These are phyloP conservation scores for Phanerochaete sordida DNA, from an alignment of 768 basidiomycete species.

Conservation along the genomic window DNA sequence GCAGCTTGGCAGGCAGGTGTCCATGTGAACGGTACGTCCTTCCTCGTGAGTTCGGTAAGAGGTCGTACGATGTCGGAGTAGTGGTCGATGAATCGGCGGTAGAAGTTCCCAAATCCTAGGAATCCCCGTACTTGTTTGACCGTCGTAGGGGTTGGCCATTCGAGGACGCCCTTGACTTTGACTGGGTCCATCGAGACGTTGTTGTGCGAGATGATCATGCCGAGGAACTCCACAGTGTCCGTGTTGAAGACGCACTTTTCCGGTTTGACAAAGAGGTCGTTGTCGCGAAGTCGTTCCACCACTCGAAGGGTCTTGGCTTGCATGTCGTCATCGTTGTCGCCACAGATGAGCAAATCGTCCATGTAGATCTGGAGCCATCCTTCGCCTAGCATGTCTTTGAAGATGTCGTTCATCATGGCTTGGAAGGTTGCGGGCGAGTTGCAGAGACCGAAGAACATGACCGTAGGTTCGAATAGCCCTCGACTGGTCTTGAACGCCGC, in stretches of 20 bases:
- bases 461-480: conserved; percentile 37
- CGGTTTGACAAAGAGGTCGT: conserved; percentile 30
- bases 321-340: conserved; percentile 23
- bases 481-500: conserved; percentile 33
- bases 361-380: conserved; percentile 39
- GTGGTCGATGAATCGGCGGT: conserved; percentile 23
- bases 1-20: conserved; percentile 2
- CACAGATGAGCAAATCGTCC: conserved; percentile 33
- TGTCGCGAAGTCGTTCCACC: conserved; percentile 19
- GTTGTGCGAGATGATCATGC: conserved; percentile 22
- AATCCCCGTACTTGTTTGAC: conserved; percentile 23
- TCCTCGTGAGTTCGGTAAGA: conserved; percentile 16
- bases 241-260: conserved; percentile 34
- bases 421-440: conserved; percentile 37
- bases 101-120: conserved; percentile 29
- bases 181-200: conserved; percentile 27
- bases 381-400: conserved; percentile 25
- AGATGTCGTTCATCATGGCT: conserved; percentile 25
- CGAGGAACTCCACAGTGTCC: conserved; percentile 26
- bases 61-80: conserved; percentile 21
- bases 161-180: conserved; percentile 27
- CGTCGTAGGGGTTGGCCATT: conserved; percentile 25
- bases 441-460: conserved; percentile 36
- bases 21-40: conserved; percentile 14
- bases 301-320: conserved; percentile 14